phyloP scores from a whole-genome alignment of 1,284 basidiomycete species.

The Cryptococcus amylolentus region DNA sequence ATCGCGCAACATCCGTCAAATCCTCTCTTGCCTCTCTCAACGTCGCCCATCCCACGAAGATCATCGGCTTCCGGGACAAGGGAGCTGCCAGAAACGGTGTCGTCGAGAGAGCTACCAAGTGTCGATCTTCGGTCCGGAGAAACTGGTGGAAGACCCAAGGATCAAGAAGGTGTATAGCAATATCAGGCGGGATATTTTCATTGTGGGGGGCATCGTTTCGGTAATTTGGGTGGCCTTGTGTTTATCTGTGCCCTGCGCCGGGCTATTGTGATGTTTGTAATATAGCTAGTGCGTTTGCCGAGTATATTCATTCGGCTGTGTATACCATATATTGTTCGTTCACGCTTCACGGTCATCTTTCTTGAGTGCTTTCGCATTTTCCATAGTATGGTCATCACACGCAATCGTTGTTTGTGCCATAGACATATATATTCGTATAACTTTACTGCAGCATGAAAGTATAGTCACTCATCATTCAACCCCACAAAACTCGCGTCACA shows the following conservation, averaged over 20 bases:
- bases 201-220: slow-evolving; percentile 20
- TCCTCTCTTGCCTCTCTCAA: too few species aligned
- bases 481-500: slow-evolving; percentile 1
- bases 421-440: background rate
- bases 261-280: slow-evolving; percentile 3
- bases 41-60: too few species aligned
- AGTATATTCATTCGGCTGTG: background rate
- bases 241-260: slow-evolving; percentile 32
- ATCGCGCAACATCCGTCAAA: too few species aligned
- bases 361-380: too few species aligned
- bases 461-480: slow-evolving; percentile 1
- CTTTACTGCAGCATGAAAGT: too few species aligned
- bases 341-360: too few species aligned
- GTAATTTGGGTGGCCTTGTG: slow-evolving; percentile 28
- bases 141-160: slow-evolving; percentile 32
- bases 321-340: too few species aligned
- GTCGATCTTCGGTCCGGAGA: slow-evolving; percentile 35
- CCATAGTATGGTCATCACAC: too few species aligned
- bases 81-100: too few species aligned
- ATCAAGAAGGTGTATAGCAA: slow-evolving; percentile 23
- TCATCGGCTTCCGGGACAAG: too few species aligned
- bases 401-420: background rate
- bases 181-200: slow-evolving; percentile 34
- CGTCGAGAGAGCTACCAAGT: background rate
- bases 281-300: too few species aligned